These are phyloP conservation scores for Trametopsis cervina DNA, from an alignment of 768 basidiomycete species.

Conservation along the genomic window DNA sequence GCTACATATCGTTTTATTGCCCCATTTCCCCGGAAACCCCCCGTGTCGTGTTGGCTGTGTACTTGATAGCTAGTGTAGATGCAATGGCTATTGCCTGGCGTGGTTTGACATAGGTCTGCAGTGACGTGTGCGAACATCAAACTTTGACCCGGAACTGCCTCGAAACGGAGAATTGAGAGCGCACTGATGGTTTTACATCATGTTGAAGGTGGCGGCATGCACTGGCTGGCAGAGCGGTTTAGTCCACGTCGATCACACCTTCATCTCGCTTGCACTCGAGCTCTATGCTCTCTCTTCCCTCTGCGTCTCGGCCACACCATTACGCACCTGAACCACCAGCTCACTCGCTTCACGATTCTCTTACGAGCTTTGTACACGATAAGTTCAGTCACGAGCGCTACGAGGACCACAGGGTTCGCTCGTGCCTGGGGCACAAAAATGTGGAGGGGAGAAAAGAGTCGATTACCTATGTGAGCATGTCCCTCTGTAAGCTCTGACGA, in stretches of 20 bases:
- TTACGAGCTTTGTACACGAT: slow-evolving; percentile 14
- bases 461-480: slow-evolving; percentile 11
- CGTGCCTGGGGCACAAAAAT: slow-evolving; percentile 15
- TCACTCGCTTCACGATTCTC: slow-evolving; percentile 10
- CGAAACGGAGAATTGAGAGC: no score
- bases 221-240: no score
- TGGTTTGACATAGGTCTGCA: slow-evolving; percentile 1
- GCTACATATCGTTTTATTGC: slow-evolving; percentile 13
- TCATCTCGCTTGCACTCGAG: no score
- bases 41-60: slow-evolving; percentile 5
- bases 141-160: no score
- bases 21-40: background rate
- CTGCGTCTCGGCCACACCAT: slow-evolving; percentile 9
- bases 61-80: slow-evolving; percentile 9
- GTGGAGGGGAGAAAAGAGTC: slow-evolving; percentile 14
- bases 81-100: background rate
- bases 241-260: no score
- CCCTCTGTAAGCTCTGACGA: background rate
- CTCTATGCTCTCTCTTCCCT: slow-evolving; percentile 10
- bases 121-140: background rate
- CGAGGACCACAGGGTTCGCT: slow-evolving; percentile 11
- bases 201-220: no score
- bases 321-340: background rate
- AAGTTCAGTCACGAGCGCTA: slow-evolving; percentile 5
- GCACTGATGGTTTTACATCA: no score